These are phyloP conservation scores for Mycena olivaceomarginata DNA, from an alignment of 768 basidiomycete genomes.

Conservation along the genomic window DNA sequence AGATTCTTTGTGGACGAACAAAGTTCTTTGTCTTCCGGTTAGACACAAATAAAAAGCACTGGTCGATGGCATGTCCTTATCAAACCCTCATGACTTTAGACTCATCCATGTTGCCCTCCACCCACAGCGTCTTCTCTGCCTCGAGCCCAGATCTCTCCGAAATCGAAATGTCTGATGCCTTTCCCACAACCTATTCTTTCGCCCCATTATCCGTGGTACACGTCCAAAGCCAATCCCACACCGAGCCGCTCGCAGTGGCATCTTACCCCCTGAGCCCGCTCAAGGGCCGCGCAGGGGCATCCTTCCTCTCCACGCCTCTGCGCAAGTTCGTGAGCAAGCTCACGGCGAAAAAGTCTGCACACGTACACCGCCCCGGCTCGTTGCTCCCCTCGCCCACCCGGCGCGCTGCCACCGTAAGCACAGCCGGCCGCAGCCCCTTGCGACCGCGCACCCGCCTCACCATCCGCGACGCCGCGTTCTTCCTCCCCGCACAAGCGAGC, in stretches of 20 bases:
- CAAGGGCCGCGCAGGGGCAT: neutral
- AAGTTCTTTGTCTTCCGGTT: too few species aligned
- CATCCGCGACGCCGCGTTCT: too few species aligned
- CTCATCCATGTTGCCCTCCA: neutral
- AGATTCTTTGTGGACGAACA: too few species aligned
- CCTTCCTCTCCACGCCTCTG: neutral
- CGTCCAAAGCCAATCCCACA: too few species aligned
- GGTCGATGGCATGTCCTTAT: too few species aligned
- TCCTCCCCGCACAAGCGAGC: too few species aligned
- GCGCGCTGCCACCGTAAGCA: neutral
- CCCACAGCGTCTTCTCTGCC: neutral
- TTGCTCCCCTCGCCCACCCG: neutral
- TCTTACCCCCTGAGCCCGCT: conserved; percentile 9
- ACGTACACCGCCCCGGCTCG: neutral
- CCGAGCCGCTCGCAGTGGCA: conserved; percentile 7
- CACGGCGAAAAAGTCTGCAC: neutral
- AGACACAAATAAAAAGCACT: too few species aligned
- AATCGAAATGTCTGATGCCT: neutral
- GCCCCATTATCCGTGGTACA: neutral
- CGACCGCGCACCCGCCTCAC: too few species aligned
- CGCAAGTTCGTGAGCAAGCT: conserved; percentile 5
- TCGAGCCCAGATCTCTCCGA: neutral
- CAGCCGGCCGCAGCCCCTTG: too few species aligned
- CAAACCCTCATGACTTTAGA: too few species aligned
- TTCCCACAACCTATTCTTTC: neutral